Percentiles rank a stretch among this genome's conserved stretches.
Conservation (phyloP, 768 basidiomycete genomes). For the Boletus fagicola region DNA sequence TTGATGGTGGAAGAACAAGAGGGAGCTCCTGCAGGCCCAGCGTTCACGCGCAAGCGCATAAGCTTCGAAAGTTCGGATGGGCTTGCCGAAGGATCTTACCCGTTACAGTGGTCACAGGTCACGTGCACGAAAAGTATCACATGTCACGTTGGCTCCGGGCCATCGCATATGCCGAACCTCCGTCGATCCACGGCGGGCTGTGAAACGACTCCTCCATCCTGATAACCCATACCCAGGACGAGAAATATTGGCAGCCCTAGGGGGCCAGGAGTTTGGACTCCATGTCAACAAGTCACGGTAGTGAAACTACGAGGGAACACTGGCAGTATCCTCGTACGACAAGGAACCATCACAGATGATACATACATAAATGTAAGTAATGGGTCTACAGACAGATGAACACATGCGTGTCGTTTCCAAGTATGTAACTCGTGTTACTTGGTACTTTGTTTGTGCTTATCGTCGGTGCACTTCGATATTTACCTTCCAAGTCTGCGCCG, state of each 20-base stretch:
- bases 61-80: neutral
- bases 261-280: no score
- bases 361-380: neutral
- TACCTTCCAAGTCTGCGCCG: no score
- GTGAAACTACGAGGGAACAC: no score
- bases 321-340: no score
- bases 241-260: no score
- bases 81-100: constrained; percentile 16
- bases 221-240: no score
- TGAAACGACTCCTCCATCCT: neutral
- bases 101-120: constrained; percentile 5
- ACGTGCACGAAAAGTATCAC: constrained; percentile 6
- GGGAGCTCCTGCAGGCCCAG: neutral
- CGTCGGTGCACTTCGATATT: neutral
- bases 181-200: neutral
- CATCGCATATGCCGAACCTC: no score
- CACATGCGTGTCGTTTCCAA: neutral
- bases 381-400: neutral
- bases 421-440: no score
- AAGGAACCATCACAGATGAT: neutral
- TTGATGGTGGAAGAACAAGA: neutral
- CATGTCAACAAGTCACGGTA: neutral
- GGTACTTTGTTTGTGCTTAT: neutral
- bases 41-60: neutral
- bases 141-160: neutral